A percentile compares a stretch with the other conserved stretches of the same genome.
Evolutionary conservation across 177 flowering plant genomes (phyloP).

Genomic region (Vitis hybrid): DNA sequence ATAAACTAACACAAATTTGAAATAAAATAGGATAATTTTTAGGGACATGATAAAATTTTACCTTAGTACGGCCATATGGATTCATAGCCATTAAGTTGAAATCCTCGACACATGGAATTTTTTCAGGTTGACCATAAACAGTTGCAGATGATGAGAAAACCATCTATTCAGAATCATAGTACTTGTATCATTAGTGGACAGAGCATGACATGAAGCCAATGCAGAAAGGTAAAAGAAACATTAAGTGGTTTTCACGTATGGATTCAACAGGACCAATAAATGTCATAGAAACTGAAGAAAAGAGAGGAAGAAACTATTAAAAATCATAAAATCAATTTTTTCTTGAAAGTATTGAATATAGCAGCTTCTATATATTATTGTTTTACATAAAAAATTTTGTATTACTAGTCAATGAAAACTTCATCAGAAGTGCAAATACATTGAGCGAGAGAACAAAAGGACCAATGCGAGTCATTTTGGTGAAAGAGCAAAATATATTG

Average conservation of each 20-base stretch:
- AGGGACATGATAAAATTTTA: constrained; percentile 12
- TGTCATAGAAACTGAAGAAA: background rate
- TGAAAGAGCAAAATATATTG: no score
- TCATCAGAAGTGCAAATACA: no score
- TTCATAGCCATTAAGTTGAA: constrained; percentile 74
- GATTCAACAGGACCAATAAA: background rate
- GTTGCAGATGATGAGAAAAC: constrained; percentile 99
- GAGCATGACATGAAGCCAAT: background rate
- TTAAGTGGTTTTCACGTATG: background rate
- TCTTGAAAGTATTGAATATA: no score
- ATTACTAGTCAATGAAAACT: no score
- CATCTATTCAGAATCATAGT: constrained; percentile 45
- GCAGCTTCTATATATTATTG: no score
- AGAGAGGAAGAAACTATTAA: no score
- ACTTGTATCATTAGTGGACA: constrained; percentile 4
- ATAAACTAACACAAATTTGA: background rate
- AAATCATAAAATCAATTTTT: no score
- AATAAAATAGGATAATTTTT: background rate
- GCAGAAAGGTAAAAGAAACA: background rate
- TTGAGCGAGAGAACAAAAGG: no score
- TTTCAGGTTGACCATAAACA: constrained; percentile 93
- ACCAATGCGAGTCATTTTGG: no score
- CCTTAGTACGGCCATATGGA: constrained; percentile 98
- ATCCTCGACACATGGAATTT: constrained; percentile 87
- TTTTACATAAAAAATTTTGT: no score